Evolutionary conservation across 1,284 basidiomycete species (phyloP).

Genomic region (Phaffia rhodozyma): DNA sequence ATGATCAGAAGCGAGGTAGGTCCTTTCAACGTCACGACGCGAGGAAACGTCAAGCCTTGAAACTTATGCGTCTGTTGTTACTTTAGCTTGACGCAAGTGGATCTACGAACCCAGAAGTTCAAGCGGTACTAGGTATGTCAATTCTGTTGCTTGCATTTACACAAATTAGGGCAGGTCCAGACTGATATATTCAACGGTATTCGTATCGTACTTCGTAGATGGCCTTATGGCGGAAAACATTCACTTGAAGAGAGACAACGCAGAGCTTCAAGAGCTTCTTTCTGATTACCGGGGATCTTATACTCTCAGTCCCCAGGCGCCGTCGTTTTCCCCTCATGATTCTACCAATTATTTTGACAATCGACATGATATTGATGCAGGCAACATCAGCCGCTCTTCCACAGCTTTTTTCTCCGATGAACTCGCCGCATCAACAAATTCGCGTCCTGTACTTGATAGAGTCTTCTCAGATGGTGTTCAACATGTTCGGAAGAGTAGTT

Average conservation of each 20-base stretch:
- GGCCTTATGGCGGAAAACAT: conserved; percentile 73
- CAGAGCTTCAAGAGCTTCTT: conserved; percentile 60
- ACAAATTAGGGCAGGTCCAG: not conserved
- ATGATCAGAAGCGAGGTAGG: conserved; percentile 41
- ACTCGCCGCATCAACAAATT: conserved; percentile 17
- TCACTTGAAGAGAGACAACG: conserved; percentile 61
- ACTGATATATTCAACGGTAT: not conserved
- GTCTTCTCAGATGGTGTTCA: not conserved
- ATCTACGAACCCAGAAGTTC: conserved; percentile 31
- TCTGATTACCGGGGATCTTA: conserved; percentile 58
- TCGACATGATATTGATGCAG: conserved; percentile 1
- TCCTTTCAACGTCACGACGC: not conserved
- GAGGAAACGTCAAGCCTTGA: not conserved
- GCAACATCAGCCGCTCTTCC: conserved; percentile 20
- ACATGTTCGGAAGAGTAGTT: conserved; percentile 7
- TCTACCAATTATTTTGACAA: conserved; percentile 11
- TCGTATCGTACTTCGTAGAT: conserved; percentile 34
- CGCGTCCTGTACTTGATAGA: conserved; percentile 1
- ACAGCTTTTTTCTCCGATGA: conserved; percentile 26
- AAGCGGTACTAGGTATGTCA: conserved; percentile 42
- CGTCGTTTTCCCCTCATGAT: conserved; percentile 20
- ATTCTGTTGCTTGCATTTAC: not conserved
- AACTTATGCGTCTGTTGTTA: conserved; percentile 24
- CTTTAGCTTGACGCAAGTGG: conserved; percentile 28
- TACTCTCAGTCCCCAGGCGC: conserved; percentile 57